Base-by-base conservation (phyloP, 1,284 basidiomycete species). In the Cerioporus squamosus region DNA sequence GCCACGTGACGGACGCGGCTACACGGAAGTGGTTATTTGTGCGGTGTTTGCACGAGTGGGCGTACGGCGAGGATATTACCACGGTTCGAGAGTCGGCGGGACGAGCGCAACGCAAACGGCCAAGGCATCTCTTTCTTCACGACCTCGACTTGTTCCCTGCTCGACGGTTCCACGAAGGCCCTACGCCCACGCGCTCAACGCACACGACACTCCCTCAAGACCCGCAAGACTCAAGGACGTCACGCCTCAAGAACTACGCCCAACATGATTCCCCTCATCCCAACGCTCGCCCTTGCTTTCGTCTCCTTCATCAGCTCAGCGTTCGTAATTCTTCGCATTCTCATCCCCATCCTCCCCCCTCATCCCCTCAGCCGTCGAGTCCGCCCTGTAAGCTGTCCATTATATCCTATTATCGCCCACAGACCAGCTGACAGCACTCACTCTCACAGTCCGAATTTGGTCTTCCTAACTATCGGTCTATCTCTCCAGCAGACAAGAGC, bases 281-380 rank as follows among this genome's bases (percentile, higher is more conserved):
- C 84, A 44, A 79, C 86, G 53, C 77, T 91, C 67, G 79, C 78
- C 50, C 82, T 91, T 66, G 82, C 84, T 71, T 80, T 90, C 68
- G 60, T 88, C 65, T 90, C 88, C 50, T 87, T 90, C 74, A 70
- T 84, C 67, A 81, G 79, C 69, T 90, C 89, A 55, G 84, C 80
- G 67, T 89, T 88, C 68, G 81, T 90, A 67, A 83, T 91, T 74
- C 81, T 90, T 66, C 84, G 86, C 68, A 85, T 88, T 69, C 69
- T 89, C 66, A 78, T 89, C 68, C 87, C 89, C 59, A 85, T 90
- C 69, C 72, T 90, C 56, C 88, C 87, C 39, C 85, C 86, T 55
- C 81, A 84, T 67, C 85, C 87, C 43, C 77, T 90, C 69, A 88
- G 85, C 73, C 82, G 82, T 75, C 84, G 85, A 66, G 85, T 87